Percentiles rank a stretch among this genome's conserved stretches.
Evolutionary conservation across 768 basidiomycete genomes (phyloP).

Genomic region (Coprinopsis sp.): DNA sequence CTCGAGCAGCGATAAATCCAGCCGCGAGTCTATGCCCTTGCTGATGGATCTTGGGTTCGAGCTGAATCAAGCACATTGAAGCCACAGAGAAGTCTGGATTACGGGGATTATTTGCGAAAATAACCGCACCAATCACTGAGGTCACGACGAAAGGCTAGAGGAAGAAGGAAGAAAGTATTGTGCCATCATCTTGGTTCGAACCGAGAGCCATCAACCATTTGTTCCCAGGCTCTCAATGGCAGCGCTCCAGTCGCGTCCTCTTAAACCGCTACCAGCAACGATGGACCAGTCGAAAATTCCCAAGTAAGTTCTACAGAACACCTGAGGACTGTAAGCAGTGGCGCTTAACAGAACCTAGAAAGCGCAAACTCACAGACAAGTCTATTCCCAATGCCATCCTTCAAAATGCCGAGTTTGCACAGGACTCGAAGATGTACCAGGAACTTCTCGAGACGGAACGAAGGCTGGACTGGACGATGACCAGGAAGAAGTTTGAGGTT

Average conservation of each 20-base stretch:
- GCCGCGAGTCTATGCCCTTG: too few relatives aligned
- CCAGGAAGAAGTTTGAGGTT: constrained; percentile 84
- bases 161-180: too few relatives aligned
- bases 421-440: constrained; percentile 83
- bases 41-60: too few relatives aligned
- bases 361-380: constrained; percentile 77
- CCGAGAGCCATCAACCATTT: too few relatives aligned
- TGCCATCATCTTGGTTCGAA: too few relatives aligned
- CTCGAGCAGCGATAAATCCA: too few relatives aligned
- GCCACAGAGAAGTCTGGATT: too few relatives aligned
- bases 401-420: constrained; percentile 68
- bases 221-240: too few relatives aligned
- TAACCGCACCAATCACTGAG: too few relatives aligned
- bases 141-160: too few relatives aligned
- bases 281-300: constrained; percentile 37
- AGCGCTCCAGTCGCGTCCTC: background rate
- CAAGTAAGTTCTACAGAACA: constrained; percentile 22
- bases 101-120: too few relatives aligned
- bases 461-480: constrained; percentile 93
- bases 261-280: background rate
- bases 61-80: too few relatives aligned
- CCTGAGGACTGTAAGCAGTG: background rate
- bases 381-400: constrained; percentile 71
- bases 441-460: constrained; percentile 85
- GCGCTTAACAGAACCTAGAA: constrained; percentile 37